Base-by-base conservation (phyloP, 2,329 filamentous ascomycete genomes). In the Aspergillus pseudonomiae region DNA sequence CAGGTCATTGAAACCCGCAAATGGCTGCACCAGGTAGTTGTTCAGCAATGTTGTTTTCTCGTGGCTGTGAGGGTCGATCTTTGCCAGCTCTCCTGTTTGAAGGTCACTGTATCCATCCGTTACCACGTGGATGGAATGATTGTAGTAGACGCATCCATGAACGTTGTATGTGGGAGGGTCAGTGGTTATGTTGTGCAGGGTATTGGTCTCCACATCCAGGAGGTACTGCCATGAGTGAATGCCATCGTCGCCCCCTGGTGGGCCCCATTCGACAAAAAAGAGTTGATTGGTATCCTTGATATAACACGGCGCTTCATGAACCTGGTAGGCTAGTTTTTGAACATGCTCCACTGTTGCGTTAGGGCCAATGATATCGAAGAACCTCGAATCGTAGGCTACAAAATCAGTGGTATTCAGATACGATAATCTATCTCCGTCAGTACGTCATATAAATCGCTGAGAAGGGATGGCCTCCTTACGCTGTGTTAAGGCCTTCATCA, bases 191-290 rank as follows among this genome's bases (percentile, higher is more conserved):
- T 58, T 63, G 4, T 30, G 50, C 12, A 67, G 30, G 6, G 45
- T 34, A 26, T 67, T 65, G 0, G 55, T 61, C 4, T 63, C 55
- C 5, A 61, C 21, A 46, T 65, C 60, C 1, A 67, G 43, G 5
- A 67, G 57, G 41, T 67, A 67, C 55, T 65, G 65, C 63, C 60
- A 65, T 1, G 45, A 28, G n/a, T 67, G 63, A 19, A 53, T 59
- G 14, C 65, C 65, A 16, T 61, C 41, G 6, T 67, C 60, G 2
- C 60, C 65, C 0, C 63, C 65, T 6, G 65, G 63, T 3, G 63
- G 60, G 3, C 65, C 65, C 63, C 63, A 67, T 61, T 67, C 65
- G 6, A 65, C 63, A n/a, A 67, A 67, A 34, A 67, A 64, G 0
- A 67, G 54, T 26, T 67, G 48, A 1, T 60, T 59, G 6, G 63